A percentile compares a stretch with the other conserved stretches of the same genome.
These are phyloP conservation scores for Zygosaccharomyces sapae DNA, from an alignment of 1,139 yeast species.

Conservation along the genomic window DNA sequence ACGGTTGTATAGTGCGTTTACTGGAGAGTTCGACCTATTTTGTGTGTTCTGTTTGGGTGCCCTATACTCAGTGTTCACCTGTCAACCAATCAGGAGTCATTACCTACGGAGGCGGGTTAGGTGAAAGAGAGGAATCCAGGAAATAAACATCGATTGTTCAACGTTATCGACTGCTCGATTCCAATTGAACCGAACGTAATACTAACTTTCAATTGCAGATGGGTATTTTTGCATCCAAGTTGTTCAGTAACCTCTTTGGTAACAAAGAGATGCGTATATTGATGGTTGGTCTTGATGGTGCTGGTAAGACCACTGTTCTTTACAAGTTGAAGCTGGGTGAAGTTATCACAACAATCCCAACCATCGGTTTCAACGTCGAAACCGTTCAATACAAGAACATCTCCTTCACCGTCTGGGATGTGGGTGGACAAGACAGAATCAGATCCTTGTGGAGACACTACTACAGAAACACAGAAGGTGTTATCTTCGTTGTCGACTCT, in stretches of 20 bases:
- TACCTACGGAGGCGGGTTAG: background rate
- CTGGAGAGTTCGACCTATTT: no score
- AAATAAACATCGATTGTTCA: no score
- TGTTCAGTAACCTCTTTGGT: slow-evolving; percentile 81
- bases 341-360: slow-evolving; percentile 89
- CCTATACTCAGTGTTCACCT: background rate
- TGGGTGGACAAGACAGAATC: slow-evolving; percentile 95
- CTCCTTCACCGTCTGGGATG: slow-evolving; percentile 94
- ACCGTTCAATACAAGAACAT: slow-evolving; percentile 93
- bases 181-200: background rate
- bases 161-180: no score
- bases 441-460: slow-evolving; percentile 96
- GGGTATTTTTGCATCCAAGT: slow-evolving; percentile 88
- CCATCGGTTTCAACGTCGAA: slow-evolving; percentile 92
- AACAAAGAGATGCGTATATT: slow-evolving; percentile 85
- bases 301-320: slow-evolving; percentile 87
- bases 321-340: slow-evolving; percentile 88
- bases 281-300: slow-evolving; percentile 93
- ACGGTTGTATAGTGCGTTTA: no score
- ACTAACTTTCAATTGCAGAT: slow-evolving; percentile 36
- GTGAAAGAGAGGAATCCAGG: background rate
- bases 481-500: slow-evolving; percentile 87
- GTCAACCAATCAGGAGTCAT: background rate
- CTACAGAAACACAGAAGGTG: slow-evolving; percentile 92
- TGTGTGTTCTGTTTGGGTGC: background rate